Conservation (phyloP, 192 early-diverging fungal genomes). For the Entrophospora sp. region DNA sequence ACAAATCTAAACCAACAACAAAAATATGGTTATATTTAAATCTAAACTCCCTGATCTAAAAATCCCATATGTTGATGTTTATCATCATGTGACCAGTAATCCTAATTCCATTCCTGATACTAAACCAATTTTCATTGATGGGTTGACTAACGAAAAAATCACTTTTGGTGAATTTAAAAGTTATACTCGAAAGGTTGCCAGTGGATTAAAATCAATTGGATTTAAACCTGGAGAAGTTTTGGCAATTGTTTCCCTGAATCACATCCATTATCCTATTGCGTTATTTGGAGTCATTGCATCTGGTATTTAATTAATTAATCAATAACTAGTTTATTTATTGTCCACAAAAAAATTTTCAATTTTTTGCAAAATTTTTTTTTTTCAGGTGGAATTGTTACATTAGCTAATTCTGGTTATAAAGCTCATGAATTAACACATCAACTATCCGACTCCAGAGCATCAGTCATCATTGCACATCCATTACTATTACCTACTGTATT, state of each 20-base stretch:
- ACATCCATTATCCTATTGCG: slow-evolving; percentile 21
- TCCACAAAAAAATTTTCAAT: background rate
- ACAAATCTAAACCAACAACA: no score
- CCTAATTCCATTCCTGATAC: slow-evolving; percentile 28
- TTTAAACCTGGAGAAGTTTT: slow-evolving; percentile 63
- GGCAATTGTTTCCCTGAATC: slow-evolving; percentile 64
- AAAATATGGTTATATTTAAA: no score
- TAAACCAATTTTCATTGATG: slow-evolving; percentile 38
- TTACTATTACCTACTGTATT: slow-evolving; percentile 26
- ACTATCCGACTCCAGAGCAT: slow-evolving; percentile 58
- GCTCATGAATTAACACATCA: slow-evolving; percentile 69
- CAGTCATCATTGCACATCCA: slow-evolving; percentile 47
- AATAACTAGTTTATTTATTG: no score
- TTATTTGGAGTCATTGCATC: slow-evolving; percentile 30
- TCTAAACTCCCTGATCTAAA: slow-evolving; percentile 27
- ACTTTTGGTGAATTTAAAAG: slow-evolving; percentile 36
- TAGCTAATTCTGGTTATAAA: slow-evolving; percentile 77
- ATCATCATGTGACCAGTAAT: slow-evolving; percentile 34
- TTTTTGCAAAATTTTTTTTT: slow-evolving; percentile 15
- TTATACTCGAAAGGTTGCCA: slow-evolving; percentile 26
- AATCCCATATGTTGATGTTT: slow-evolving; percentile 35
- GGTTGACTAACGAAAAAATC: slow-evolving; percentile 21
- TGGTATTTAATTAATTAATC: slow-evolving; percentile 9
- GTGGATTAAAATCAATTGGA: slow-evolving; percentile 43
- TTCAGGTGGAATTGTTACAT: slow-evolving; percentile 55